A percentile compares a stretch with the other conserved stretches of the same genome.
phyloP scores from a whole-genome alignment of 768 basidiomycete species.

The Lactifluus subvellereus region DNA sequence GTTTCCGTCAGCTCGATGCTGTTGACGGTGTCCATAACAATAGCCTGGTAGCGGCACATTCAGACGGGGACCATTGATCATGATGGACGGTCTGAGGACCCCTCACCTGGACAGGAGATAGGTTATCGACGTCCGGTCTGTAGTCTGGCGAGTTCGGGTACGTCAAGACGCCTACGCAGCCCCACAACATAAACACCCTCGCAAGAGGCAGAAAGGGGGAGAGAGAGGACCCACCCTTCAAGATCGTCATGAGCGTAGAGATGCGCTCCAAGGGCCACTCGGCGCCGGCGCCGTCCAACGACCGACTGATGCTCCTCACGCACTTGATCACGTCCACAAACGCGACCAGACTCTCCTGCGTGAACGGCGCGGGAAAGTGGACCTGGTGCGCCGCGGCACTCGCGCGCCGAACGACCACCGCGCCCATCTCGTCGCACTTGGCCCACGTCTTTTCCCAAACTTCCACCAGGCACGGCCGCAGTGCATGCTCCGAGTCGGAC shows the following conservation, averaged over 20 bases:
- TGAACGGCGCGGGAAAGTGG: slow-evolving; percentile 41
- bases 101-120: slow-evolving; percentile 74
- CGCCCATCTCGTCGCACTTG: slow-evolving; percentile 61
- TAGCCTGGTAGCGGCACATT: slow-evolving; percentile 39
- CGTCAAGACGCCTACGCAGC: slow-evolving; percentile 56
- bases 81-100: background rate
- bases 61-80: background rate
- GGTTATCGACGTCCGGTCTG: slow-evolving; percentile 76
- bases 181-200: background rate
- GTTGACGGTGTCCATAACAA: slow-evolving; percentile 65
- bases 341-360: slow-evolving; percentile 82
- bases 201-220: background rate
- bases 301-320: slow-evolving; percentile 46
- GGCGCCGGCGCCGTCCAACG: slow-evolving; percentile 41
- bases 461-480: slow-evolving; percentile 38
- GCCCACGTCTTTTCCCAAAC: slow-evolving; percentile 64
- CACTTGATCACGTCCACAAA: slow-evolving; percentile 68
- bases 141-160: slow-evolving; percentile 83
- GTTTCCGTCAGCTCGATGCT: slow-evolving; percentile 57
- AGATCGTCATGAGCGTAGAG: slow-evolving; percentile 63
- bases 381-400: slow-evolving; percentile 14
- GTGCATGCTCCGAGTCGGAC: slow-evolving; percentile 23
- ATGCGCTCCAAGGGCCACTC: slow-evolving; percentile 68
- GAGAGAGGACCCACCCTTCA: slow-evolving; percentile 50
- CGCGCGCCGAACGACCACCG: slow-evolving; percentile 37